These are phyloP conservation scores for Corymbia calophylla DNA, from an alignment of 441 rosid species.

Conservation along the genomic window DNA sequence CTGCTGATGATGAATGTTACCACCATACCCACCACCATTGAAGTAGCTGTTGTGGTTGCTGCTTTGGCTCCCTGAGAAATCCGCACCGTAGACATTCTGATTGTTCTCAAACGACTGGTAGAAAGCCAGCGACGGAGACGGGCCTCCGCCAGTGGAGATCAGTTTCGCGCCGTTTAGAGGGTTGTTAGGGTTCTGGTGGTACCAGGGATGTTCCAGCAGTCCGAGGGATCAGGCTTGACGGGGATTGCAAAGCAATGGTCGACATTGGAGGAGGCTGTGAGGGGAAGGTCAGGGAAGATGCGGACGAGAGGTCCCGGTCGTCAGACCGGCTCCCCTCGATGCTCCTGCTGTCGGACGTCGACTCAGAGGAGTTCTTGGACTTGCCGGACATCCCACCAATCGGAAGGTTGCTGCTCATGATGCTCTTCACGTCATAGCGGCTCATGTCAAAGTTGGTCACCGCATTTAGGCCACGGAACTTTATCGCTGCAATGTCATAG, in stretches of 20 bases:
- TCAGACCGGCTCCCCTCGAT: conserved; percentile 25
- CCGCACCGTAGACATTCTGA: conserved; percentile 14
- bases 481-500: conserved; percentile 91
- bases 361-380: conserved; percentile 29
- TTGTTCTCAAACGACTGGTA: neutral
- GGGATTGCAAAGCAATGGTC: conserved; percentile 44
- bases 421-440: conserved; percentile 79
- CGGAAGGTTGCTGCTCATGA: conserved; percentile 73
- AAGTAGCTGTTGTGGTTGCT: conserved; percentile 16
- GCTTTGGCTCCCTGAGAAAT: conserved; percentile 15
- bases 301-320: conserved; percentile 40
- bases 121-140: neutral
- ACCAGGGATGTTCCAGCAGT: conserved; percentile 53
- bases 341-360: conserved; percentile 37
- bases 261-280: conserved; percentile 22
- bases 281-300: conserved; percentile 39
- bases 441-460: conserved; percentile 92
- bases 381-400: conserved; percentile 51
- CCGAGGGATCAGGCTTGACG: conserved; percentile 46
- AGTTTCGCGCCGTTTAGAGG: conserved; percentile 4
- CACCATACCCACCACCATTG: conserved; percentile 18
- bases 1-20: neutral
- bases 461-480: conserved; percentile 77
- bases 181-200: conserved; percentile 10
- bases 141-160: neutral